phyloP scores from a whole-genome alignment of 2,329 filamentous ascomycete species.

The Monilinia laxa region DNA sequence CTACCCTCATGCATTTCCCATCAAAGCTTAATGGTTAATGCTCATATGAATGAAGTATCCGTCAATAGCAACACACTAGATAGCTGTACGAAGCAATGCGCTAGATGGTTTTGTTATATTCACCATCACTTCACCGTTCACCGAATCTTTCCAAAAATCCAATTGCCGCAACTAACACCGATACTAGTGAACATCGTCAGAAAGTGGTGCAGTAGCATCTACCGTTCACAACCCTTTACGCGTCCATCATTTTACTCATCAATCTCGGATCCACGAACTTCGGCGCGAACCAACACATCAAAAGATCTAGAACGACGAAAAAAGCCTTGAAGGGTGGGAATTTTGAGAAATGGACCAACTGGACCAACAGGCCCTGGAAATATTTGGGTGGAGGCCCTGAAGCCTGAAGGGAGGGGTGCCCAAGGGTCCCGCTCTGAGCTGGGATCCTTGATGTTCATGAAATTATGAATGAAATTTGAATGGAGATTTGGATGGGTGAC shows the following conservation, averaged over 20 bases:
- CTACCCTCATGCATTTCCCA: not conserved
- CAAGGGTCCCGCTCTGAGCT: not conserved
- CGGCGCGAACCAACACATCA: constrained; percentile 2
- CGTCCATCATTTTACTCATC: not conserved
- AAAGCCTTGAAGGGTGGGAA: not conserved
- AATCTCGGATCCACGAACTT: no score
- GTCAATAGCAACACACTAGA: no score
- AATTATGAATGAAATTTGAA: not conserved
- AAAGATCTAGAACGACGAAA: constrained; percentile 8
- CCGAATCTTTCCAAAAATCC: no score
- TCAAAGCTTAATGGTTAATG: not conserved
- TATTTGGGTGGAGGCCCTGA: not conserved
- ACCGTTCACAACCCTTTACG: not conserved
- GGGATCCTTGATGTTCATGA: not conserved
- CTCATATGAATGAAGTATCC: not conserved
- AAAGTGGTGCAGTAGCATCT: not conserved
- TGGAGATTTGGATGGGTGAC: not conserved
- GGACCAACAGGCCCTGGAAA: not conserved
- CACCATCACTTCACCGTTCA: not conserved
- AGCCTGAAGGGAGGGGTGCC: no score
- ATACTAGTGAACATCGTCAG: not conserved
- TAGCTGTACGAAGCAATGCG: no score
- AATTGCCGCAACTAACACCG: not conserved
- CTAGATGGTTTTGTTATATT: not conserved
- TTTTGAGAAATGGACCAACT: not conserved